phyloP scores from a whole-genome alignment of 2,329 filamentous ascomycete species.

The Fusarium abutilonis region DNA sequence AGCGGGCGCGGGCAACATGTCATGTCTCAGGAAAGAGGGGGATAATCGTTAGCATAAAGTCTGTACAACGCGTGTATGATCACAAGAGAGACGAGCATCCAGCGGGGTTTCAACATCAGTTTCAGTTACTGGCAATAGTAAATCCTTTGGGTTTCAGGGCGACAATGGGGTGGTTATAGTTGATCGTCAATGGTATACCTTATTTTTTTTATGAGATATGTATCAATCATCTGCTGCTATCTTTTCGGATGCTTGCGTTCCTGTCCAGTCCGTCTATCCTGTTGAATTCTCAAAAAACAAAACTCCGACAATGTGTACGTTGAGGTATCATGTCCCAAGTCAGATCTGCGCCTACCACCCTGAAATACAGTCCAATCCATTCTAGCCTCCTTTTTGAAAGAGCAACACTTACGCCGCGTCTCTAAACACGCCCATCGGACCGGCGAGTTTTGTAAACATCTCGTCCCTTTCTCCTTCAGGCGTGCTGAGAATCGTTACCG shows the following conservation, averaged over 20 bases:
- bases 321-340: constrained; percentile 47
- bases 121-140: constrained; percentile 25
- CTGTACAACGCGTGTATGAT: constrained; percentile 39
- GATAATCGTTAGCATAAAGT: constrained; percentile 15
- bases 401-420: constrained; percentile 44
- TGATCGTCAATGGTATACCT: constrained; percentile 28
- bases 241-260: constrained; percentile 21
- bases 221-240: constrained; percentile 16
- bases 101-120: constrained; percentile 32
- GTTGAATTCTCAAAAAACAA: constrained; percentile 42
- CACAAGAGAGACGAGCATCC: constrained; percentile 31
- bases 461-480: constrained; percentile 86
- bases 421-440: constrained; percentile 62
- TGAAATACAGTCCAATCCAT: background rate
- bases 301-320: constrained; percentile 50
- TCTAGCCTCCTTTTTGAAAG: background rate
- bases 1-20: constrained; percentile 1
- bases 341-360: constrained; percentile 22
- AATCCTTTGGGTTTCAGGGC: background rate
- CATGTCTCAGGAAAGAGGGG: constrained; percentile 25
- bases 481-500: constrained; percentile 86
- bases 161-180: constrained; percentile 15
- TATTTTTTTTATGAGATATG: constrained; percentile 24
- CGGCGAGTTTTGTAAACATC: constrained; percentile 81
- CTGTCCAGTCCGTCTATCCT: constrained; percentile 36